Base-by-base conservation (phyloP, 2,329 filamentous ascomycete species). In the Ceratocystis harringtonii region DNA sequence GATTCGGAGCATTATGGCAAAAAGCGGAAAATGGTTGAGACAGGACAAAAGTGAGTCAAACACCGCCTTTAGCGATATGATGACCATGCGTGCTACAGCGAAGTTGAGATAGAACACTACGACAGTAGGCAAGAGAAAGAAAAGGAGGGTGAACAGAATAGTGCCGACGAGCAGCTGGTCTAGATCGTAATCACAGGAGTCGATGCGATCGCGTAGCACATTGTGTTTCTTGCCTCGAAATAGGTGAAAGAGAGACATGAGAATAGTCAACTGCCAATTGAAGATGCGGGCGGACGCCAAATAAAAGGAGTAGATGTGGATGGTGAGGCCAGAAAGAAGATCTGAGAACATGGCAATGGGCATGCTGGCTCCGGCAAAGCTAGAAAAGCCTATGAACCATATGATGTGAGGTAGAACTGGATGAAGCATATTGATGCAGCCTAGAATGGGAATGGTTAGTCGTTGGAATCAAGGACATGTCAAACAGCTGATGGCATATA, bases 141-240 rank as follows among this genome's bases (percentile, higher is more conserved):
- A 95, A 1, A 99, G 82, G 6, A 99, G 79, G 0, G 94, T 97
- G 73, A 99, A 99, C 22, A 99, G 79, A 67, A 99, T 97, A 0
- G 94, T 99, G 68, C 94, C 94, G 6, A 99, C 86, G 5, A 99
- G 85, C 3, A 99, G 83, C 76, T 99, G 95, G 73, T 99, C 94
- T 28, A 99, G 83, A 73, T 97, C 94, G 76, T 99, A 99, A 76
- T 97, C 94, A 79, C 94, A 99, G 60, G 92, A 96, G 74, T 99
- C 94, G 71, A 99, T 97, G 76, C 94, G 91, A 72, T 96, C 96
- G 68, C 95, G 88, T 25, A 99, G 83, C 17, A 99, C 88, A 70
- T 99, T 99, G 73, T 95, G 88, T 75, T 99, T 99, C 78, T 96
- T 97, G 67, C 94, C 95, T 41, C 92, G 89, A 73, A 99, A 99